phyloP scores from a whole-genome alignment of 176 grass and related monocot species.

The Ampelocalamus luodianensis region DNA sequence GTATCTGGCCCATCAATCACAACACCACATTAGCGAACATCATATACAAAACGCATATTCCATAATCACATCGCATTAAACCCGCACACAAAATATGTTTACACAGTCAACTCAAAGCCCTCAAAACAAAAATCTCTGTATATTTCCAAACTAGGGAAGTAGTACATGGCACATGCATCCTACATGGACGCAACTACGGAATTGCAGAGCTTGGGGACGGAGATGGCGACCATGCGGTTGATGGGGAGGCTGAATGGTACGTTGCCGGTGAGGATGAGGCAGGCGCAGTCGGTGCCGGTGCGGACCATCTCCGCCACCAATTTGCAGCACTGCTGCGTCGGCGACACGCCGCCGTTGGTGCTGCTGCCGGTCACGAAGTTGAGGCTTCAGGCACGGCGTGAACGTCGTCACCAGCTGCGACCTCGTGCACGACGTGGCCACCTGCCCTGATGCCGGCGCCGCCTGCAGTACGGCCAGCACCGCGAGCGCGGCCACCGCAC shows the following conservation, averaged over 20 bases:
- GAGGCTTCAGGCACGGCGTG: constrained; percentile 91
- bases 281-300: constrained; percentile 60
- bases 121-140: not conserved
- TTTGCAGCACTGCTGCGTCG: constrained; percentile 70
- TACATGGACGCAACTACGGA: constrained; percentile 39
- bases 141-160: not conserved
- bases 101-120: not conserved
- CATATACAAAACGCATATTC: not conserved
- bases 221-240: constrained; percentile 79
- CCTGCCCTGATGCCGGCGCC: constrained; percentile 55
- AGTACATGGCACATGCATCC: not conserved
- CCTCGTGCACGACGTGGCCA: constrained; percentile 64
- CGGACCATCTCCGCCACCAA: constrained; percentile 56
- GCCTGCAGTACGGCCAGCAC: not conserved
- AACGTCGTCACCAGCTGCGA: constrained; percentile 64
- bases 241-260: constrained; percentile 90
- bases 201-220: constrained; percentile 65
- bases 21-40: not conserved
- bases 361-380: constrained; percentile 93
- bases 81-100: not conserved
- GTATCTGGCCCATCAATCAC: not conserved
- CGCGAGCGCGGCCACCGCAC: not conserved
- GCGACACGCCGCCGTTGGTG: constrained; percentile 88
- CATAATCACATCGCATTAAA: not conserved
- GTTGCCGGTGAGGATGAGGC: constrained; percentile 82